Percentiles rank a stretch among this genome's conserved stretches.
Evolutionary conservation across 495 filamentous ascomycete species (phyloP).

Genomic region (Annulohypoxylon moriforme): DNA sequence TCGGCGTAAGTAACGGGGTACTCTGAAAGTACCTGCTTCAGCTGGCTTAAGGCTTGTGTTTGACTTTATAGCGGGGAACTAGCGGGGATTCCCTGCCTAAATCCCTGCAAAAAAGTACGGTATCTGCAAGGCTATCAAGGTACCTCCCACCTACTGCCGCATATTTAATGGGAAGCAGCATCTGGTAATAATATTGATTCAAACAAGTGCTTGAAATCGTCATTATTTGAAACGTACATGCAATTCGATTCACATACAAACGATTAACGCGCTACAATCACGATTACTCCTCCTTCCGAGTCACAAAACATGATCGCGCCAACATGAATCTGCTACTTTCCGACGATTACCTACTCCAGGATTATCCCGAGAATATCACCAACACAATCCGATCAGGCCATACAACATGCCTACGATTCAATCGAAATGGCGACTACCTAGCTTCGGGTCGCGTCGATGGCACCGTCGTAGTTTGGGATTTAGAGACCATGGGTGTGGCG

Average conservation of each 20-base stretch:
- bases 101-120: slow-evolving; percentile 13
- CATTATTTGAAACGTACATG: neutral
- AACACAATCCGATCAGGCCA: slow-evolving; percentile 82
- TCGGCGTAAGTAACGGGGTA: neutral
- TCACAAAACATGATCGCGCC: slow-evolving; percentile 32
- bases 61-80: slow-evolving; percentile 14
- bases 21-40: neutral
- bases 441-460: slow-evolving; percentile 95
- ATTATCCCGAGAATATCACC: slow-evolving; percentile 90
- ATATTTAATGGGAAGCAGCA: slow-evolving; percentile 7
- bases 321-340: slow-evolving; percentile 65
- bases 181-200: neutral
- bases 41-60: neutral
- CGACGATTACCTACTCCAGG: slow-evolving; percentile 80
- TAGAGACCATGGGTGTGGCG: slow-evolving; percentile 95
- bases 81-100: slow-evolving; percentile 20
- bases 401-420: slow-evolving; percentile 82
- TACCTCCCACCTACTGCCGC: slow-evolving; percentile 1
- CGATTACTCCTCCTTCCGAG: neutral
- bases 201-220: slow-evolving; percentile 4
- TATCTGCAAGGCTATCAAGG: slow-evolving; percentile 25
- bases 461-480: slow-evolving; percentile 93
- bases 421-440: slow-evolving; percentile 90
- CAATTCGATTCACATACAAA: neutral
- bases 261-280: neutral